Conservation (phyloP, 805 yeast species). For the Barnettozyma populi region DNA sequence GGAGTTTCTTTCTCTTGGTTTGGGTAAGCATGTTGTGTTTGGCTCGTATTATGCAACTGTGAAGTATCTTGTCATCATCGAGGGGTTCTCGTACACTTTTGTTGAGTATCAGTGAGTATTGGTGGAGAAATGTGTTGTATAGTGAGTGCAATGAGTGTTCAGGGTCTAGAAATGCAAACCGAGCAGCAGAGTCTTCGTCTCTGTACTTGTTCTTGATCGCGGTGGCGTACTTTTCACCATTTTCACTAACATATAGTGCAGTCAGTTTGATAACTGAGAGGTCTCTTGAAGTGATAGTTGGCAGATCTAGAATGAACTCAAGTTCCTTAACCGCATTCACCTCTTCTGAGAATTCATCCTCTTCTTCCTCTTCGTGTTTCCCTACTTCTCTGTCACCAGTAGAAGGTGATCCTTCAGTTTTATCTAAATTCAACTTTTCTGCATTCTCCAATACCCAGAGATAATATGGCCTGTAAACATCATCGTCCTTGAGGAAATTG, state of each 20-base stretch:
- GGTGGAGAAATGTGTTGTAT: conserved; percentile 46
- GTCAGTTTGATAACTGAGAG: conserved; percentile 64
- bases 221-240: conserved; percentile 44
- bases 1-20: conserved; percentile 31
- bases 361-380: conserved; percentile 9
- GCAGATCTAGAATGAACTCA: conserved; percentile 14
- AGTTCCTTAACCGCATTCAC: conserved; percentile 9
- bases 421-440: conserved; percentile 14
- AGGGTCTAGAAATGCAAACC: conserved; percentile 61
- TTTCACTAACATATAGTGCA: conserved; percentile 61
- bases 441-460: conserved; percentile 36
- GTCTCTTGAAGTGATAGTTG: conserved; percentile 53
- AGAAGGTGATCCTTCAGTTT: not conserved
- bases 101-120: conserved; percentile 39
- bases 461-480: conserved; percentile 58
- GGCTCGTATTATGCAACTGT: conserved; percentile 38
- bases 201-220: conserved; percentile 32
- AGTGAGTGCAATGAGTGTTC: conserved; percentile 55
- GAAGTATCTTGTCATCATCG: conserved; percentile 34
- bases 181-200: conserved; percentile 35
- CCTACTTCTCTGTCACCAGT: not conserved
- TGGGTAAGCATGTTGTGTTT: conserved; percentile 37
- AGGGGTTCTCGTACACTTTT: not conserved
- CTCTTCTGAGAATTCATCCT: not conserved
- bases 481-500: conserved; percentile 50